These are phyloP conservation scores for Clonostachys solani DNA, from an alignment of 2,329 filamentous ascomycete species.

Conservation along the genomic window DNA sequence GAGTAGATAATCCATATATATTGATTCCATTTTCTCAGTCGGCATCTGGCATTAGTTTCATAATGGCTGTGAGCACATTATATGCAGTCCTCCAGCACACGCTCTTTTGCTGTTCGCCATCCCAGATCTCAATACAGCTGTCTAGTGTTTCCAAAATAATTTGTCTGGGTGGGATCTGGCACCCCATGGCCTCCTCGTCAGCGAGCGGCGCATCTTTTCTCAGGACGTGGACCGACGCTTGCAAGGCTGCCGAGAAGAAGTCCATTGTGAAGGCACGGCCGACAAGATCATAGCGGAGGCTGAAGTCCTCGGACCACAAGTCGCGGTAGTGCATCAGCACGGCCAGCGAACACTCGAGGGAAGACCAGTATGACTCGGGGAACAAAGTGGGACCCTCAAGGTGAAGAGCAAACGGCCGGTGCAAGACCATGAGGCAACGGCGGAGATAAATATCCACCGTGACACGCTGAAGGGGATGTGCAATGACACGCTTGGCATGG, in stretches of 20 bases:
- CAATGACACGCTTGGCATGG: slow-evolving; percentile 19
- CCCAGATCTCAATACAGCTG: slow-evolving; percentile 27
- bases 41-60: slow-evolving; percentile 15
- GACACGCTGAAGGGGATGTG: slow-evolving; percentile 20
- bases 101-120: slow-evolving; percentile 24
- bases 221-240: slow-evolving; percentile 24
- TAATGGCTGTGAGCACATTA: slow-evolving; percentile 18
- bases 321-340: slow-evolving; percentile 27
- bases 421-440: slow-evolving; percentile 26
- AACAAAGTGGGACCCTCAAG: slow-evolving; percentile 21
- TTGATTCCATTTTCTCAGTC: slow-evolving; percentile 1
- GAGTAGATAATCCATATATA: not conserved
- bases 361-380: slow-evolving; percentile 28
- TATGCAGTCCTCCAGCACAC: slow-evolving; percentile 27
- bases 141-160: slow-evolving; percentile 25
- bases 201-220: slow-evolving; percentile 25
- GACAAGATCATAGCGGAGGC: slow-evolving; percentile 19
- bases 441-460: slow-evolving; percentile 27
- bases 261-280: slow-evolving; percentile 25
- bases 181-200: slow-evolving; percentile 14
- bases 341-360: slow-evolving; percentile 27
- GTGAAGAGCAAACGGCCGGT: slow-evolving; percentile 26
- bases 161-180: slow-evolving; percentile 23
- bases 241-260: slow-evolving; percentile 27
- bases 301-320: slow-evolving; percentile 19